Evolutionary conservation across 1,284 basidiomycete genomes (phyloP).

Genomic region (Ceratobasidium sp.): DNA sequence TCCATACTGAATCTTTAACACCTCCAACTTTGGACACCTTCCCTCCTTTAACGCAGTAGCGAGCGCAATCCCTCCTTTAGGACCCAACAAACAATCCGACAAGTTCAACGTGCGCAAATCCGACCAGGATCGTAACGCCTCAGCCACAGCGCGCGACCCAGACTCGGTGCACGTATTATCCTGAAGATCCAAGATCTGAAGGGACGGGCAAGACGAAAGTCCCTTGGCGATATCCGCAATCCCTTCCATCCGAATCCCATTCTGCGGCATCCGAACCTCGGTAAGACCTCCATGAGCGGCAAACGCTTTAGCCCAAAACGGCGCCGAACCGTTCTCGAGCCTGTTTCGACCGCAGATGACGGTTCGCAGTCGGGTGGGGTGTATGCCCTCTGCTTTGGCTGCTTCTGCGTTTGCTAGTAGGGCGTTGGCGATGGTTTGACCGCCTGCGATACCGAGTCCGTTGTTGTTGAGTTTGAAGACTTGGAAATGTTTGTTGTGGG

Average conservation of each 20-base stretch:
- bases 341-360: conserved; percentile 96
- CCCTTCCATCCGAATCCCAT: conserved; percentile 95
- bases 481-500: conserved; percentile 79
- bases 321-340: conserved; percentile 89
- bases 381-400: conserved; percentile 68
- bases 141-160: conserved; percentile 80
- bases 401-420: conserved; percentile 80
- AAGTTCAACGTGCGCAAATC: conserved; percentile 83
- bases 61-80: conserved; percentile 67
- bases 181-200: conserved; percentile 89
- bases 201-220: conserved; percentile 71
- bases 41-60: conserved; percentile 68
- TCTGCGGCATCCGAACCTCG: conserved; percentile 95
- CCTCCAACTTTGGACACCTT: conserved; percentile 76
- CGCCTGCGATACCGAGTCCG: conserved; percentile 94
- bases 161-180: conserved; percentile 92
- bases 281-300: conserved; percentile 81
- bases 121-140: conserved; percentile 76
- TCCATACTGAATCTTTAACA: conserved; percentile 88
- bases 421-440: conserved; percentile 86
- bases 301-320: conserved; percentile 88
- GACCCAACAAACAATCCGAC: conserved; percentile 89
- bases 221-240: conserved; percentile 85
- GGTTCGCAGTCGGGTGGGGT: conserved; percentile 75
- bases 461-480: conserved; percentile 96